Conservation (phyloP, 768 basidiomycete genomes). For the Russula foetens region DNA sequence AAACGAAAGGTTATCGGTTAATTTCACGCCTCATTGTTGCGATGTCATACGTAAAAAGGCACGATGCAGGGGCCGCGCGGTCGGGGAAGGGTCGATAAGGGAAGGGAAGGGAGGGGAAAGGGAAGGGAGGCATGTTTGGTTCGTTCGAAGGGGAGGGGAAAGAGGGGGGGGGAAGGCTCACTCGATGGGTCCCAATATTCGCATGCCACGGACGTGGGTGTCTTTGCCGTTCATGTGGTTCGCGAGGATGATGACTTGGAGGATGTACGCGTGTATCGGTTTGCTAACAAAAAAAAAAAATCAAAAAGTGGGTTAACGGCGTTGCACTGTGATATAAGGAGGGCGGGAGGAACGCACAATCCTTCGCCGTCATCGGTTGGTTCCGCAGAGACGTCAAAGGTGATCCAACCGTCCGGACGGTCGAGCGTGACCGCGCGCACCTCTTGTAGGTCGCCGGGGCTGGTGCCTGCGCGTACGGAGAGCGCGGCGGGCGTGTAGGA, state of each 20-base stretch:
- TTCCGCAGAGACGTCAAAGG: conserved; percentile 76
- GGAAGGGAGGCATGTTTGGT: too few species aligned
- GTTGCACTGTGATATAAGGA: background rate
- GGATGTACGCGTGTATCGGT: conserved; percentile 79
- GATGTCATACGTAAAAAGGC: too few species aligned
- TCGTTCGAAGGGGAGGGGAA: too few species aligned
- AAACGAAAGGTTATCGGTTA: background rate
- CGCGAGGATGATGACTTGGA: conserved; percentile 83
- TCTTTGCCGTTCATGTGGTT: conserved; percentile 99
- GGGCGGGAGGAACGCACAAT: conserved; percentile 41
- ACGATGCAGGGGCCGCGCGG: too few species aligned
- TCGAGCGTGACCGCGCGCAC: conserved; percentile 77
- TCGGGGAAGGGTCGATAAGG: background rate
- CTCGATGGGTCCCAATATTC: conserved; percentile 81
- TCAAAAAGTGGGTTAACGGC: background rate
- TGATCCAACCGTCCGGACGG: conserved; percentile 93
- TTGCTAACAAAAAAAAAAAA: conserved; percentile 41
- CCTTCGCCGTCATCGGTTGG: conserved; percentile 72
- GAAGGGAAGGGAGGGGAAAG: too few species aligned
- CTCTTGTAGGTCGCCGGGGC: conserved; percentile 87
- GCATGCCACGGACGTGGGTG: conserved; percentile 90
- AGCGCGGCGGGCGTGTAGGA: conserved; percentile 95
- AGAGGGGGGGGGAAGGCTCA: conserved; percentile 29
- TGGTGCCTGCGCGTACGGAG: conserved; percentile 86
- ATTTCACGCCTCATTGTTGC: background rate